phyloP scores from a whole-genome alignment of 805 yeast genomes.

The Candida ascalaphidarum region DNA sequence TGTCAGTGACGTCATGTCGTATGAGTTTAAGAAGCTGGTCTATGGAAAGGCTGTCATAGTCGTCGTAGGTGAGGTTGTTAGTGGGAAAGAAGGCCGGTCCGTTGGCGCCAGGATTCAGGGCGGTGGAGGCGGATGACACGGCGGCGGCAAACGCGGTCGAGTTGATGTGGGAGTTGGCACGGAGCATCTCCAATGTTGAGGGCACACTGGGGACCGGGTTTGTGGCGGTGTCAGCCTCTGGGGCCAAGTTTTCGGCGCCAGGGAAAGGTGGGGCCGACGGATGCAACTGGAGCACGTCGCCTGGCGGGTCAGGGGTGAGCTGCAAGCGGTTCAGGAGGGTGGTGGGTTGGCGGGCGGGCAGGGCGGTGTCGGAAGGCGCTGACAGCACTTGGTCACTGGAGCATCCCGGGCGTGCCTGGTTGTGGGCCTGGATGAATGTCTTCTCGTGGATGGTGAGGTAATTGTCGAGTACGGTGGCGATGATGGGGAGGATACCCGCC shows the following conservation, averaged over 20 bases:
- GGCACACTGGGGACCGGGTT: too few species aligned
- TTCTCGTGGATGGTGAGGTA: slow-evolving; percentile 44
- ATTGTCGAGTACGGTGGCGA: slow-evolving; percentile 89
- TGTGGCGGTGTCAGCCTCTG: too few species aligned
- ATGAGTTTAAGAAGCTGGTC: slow-evolving; percentile 30
- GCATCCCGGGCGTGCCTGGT: too few species aligned
- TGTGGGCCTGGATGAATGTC: slow-evolving; percentile 24
- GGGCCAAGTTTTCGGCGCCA: too few species aligned
- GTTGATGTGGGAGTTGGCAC: neutral
- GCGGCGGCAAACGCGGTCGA: neutral
- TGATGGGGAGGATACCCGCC: slow-evolving; percentile 85
- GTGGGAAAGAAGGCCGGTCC: slow-evolving; percentile 13
- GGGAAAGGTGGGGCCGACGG: too few species aligned
- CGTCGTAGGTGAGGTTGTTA: slow-evolving; percentile 25
- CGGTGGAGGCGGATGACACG: neutral
- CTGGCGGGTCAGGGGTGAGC: too few species aligned
- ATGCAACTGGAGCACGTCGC: too few species aligned
- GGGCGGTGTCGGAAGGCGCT: neutral
- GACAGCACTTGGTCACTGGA: neutral
- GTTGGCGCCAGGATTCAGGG: neutral
- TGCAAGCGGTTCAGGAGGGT: too few species aligned
- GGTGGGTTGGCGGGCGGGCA: neutral
- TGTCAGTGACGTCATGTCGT: slow-evolving; percentile 9
- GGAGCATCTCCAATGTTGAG: neutral
- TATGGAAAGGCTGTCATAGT: slow-evolving; percentile 27